These are phyloP conservation scores for Physcia stellaris DNA, from an alignment of 495 filamentous ascomycete genomes.

Conservation along the genomic window DNA sequence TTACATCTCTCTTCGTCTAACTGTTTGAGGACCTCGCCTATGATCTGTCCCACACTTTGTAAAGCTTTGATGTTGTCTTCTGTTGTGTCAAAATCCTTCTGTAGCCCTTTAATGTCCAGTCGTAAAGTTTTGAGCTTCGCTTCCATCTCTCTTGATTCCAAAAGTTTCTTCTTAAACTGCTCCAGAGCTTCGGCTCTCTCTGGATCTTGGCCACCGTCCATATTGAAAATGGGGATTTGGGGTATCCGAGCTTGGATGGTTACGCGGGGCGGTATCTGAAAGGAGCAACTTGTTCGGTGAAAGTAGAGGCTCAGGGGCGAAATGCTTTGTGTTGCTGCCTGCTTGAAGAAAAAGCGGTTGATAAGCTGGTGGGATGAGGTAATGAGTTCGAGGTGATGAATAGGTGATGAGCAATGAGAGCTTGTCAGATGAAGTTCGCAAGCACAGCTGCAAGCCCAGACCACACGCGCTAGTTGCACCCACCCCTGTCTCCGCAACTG, in stretches of 20 bases:
- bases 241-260: conserved; percentile 4
- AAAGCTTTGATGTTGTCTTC: conserved; percentile 99
- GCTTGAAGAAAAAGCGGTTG: too few species aligned
- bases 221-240: conserved; percentile 19
- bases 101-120: conserved; percentile 85
- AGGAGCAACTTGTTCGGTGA: too few species aligned
- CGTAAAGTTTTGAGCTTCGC: conserved; percentile 86
- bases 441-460: too few species aligned
- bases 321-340: too few species aligned
- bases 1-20: conserved; percentile 97
- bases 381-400: too few species aligned
- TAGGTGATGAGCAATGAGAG: too few species aligned
- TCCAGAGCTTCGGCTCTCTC: conserved; percentile 76
- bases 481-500: too few species aligned
- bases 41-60: conserved; percentile 98
- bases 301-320: too few species aligned
- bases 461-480: too few species aligned
- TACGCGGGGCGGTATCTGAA: background rate
- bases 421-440: too few species aligned
- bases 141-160: conserved; percentile 97
- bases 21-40: conserved; percentile 97
- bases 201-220: conserved; percentile 38
- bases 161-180: conserved; percentile 79
- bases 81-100: conserved; percentile 89
- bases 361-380: too few species aligned